phyloP scores from a whole-genome alignment of 345 rosid species.

The Salix caprea region DNA sequence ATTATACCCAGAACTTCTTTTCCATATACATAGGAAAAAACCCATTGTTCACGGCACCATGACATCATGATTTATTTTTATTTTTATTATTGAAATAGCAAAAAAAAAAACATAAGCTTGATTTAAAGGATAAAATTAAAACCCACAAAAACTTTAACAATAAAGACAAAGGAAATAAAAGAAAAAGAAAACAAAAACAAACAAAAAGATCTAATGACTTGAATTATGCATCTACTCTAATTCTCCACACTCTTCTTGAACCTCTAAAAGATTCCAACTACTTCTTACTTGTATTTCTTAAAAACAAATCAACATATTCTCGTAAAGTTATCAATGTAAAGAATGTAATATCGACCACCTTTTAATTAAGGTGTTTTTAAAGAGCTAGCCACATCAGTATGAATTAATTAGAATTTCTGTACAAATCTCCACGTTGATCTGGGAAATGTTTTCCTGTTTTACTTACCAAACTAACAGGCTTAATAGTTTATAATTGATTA shows the following conservation, averaged over 20 bases:
- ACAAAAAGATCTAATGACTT: not conserved
- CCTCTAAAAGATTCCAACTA: no score
- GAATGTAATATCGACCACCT: not conserved
- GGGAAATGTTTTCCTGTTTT: not conserved
- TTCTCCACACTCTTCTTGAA: not conserved
- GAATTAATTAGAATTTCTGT: not conserved
- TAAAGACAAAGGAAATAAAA: no score
- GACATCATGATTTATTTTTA: no score
- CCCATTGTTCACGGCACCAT: no score
- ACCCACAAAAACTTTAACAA: no score
- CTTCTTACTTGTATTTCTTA: no score
- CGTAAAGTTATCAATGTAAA: not conserved
- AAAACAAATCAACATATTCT: not conserved
- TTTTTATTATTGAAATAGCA: no score
- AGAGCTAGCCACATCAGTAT: not conserved
- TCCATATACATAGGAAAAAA: no score
- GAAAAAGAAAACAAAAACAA: no score
- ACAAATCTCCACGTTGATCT: not conserved
- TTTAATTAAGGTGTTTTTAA: not conserved
- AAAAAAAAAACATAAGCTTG: no score
- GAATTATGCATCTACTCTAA: not conserved
- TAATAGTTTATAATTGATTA: not conserved
- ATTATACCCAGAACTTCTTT: no score
- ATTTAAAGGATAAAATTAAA: no score
- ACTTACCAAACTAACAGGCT: conserved; percentile 1